Evolutionary conservation across 2,329 filamentous ascomycete genomes (phyloP), one percentile per base, ranked within the genome.

Genomic region (Cladosporium oxysporum): DNA sequence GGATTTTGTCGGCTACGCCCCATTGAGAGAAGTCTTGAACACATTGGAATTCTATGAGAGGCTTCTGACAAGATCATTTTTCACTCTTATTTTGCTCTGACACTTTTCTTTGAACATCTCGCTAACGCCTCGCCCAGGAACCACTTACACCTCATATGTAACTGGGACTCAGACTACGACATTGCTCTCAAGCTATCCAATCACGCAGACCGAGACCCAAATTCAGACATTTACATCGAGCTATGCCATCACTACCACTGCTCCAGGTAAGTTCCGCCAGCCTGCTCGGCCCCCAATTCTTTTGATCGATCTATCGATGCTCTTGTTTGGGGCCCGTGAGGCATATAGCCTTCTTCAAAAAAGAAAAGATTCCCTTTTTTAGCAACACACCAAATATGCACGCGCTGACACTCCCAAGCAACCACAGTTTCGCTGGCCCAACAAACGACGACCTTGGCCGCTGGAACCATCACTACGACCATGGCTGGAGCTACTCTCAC

Each of bases 241-340:
- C 58, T 60, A 60, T 49, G 41, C 37, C 28, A 33, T 60, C 11
- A 60, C 58, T 3, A 47, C 58, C 7, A 60, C 58, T 16, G 35
- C 37, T n/a, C 58, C 58, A 11, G 53, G 53, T 58, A 37, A 35
- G 53, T 58, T 21, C 12, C 31, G 7, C 8, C 16, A n/a, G 31
- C 53, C 18, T 23, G 3, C 11, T 16, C 3, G 6, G 4, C 11
- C 28, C 28, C 7, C 26, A 53, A n/a, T 3, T 11, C 5, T 31
- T 18, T 29, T 11, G 12, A 26, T 23, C 47, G 21, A 50, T 23
- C 21, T 21, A 28, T 28, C 47, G 14, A 23, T 23, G 16, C 33
- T 35, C 33, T 35, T 35, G 14, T 35, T 35, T 10, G 10, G 33
- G 33, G 5, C 2, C 11, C 12, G 8, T 35, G 33, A 14, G 12